These are phyloP conservation scores for Kwoniella dendrophila DNA, from an alignment of 768 basidiomycete genomes.

Conservation along the genomic window DNA sequence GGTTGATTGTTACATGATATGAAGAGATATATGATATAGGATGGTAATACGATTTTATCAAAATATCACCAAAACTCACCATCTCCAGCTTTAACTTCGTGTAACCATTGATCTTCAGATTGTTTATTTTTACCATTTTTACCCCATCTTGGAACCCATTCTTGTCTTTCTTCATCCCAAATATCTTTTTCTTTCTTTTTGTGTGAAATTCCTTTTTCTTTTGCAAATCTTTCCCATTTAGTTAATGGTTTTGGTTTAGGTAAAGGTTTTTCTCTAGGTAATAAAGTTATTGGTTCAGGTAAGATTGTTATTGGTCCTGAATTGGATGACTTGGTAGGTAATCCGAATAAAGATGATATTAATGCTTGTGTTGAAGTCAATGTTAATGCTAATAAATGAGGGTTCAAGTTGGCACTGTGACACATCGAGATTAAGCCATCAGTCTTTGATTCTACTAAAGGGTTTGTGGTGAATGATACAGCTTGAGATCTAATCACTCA, in stretches of 20 bases:
- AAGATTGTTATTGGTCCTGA: conserved; percentile 77
- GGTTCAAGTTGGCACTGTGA: conserved; percentile 72
- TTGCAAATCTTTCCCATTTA: conserved; percentile 96
- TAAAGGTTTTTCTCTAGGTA: conserved; percentile 88
- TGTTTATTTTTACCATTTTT: conserved; percentile 80
- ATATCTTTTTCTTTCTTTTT: conserved; percentile 73
- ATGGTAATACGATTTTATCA: too few species aligned
- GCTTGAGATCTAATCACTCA: conserved; percentile 56
- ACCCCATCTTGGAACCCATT: conserved; percentile 91
- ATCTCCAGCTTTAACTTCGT: conserved; percentile 83
- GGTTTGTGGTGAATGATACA: not conserved
- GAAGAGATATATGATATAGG: not conserved
- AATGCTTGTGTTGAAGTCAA: conserved; percentile 82
- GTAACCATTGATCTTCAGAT: conserved; percentile 82
- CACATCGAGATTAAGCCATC: not conserved
- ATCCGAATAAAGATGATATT: conserved; percentile 73
- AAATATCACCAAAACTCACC: conserved; percentile 59
- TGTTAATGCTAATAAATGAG: conserved; percentile 72
- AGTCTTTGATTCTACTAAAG: too few species aligned
- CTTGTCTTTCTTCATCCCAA: conserved; percentile 94
- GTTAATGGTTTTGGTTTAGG: conserved; percentile 90
- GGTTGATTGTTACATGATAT: not conserved
- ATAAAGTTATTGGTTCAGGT: conserved; percentile 71
- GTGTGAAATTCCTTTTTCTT: conserved; percentile 89
- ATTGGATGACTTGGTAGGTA: conserved; percentile 67